Conservation (phyloP, 176 grass and related monocot genomes). For the Musa acuminata region DNA sequence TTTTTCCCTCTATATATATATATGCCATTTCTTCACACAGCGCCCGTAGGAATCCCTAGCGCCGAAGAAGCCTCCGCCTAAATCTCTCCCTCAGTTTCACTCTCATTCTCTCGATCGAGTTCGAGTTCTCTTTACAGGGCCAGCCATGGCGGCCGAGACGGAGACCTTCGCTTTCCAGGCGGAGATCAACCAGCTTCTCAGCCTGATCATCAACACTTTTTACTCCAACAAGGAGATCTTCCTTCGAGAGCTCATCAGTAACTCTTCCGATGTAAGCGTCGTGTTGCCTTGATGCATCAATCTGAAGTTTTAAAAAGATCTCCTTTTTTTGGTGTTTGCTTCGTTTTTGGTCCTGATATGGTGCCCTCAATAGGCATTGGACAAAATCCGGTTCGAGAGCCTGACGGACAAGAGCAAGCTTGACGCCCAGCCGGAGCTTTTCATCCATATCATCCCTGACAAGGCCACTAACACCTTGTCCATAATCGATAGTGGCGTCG, state of each 20-base stretch:
- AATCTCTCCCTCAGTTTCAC: no score
- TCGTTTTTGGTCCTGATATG: not conserved
- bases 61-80: not conserved
- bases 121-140: no score
- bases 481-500: slow-evolving; percentile 79
- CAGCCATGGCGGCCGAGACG: slow-evolving; percentile 18
- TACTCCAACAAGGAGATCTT: slow-evolving; percentile 80
- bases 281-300: not conserved
- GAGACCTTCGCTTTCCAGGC: slow-evolving; percentile 63
- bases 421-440: slow-evolving; percentile 87
- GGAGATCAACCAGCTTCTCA: slow-evolving; percentile 59
- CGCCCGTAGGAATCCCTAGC: not conserved
- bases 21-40: not conserved
- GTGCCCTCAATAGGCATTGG: slow-evolving; percentile 48
- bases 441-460: slow-evolving; percentile 87
- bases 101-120: not conserved
- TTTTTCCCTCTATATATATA: not conserved
- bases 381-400: slow-evolving; percentile 97
- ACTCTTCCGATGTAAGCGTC: slow-evolving; percentile 12
- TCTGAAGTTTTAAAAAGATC: not conserved
- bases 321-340: not conserved
- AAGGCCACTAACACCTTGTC: slow-evolving; percentile 64
- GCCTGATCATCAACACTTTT: slow-evolving; percentile 57
- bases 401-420: slow-evolving; percentile 97
- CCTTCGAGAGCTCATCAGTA: slow-evolving; percentile 54